A percentile compares a stretch with the other conserved stretches of the same genome.
phyloP scores from a whole-genome alignment of 2,329 filamentous ascomycete genomes.

The Botrytis sinoallii region DNA sequence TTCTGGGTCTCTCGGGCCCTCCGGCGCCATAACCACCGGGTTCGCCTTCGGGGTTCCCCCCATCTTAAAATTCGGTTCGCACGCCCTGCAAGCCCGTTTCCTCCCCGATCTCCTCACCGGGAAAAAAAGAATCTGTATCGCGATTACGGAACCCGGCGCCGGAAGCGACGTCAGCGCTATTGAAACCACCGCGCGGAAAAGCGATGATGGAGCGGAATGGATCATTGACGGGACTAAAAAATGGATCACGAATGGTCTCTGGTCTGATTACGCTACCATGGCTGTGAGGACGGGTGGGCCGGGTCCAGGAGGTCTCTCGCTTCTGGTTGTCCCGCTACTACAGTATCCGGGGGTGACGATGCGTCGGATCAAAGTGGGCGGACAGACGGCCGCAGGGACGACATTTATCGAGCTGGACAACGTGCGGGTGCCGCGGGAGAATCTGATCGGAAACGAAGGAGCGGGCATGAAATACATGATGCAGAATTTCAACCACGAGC shows the following conservation, averaged over 20 bases:
- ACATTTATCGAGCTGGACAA: background rate
- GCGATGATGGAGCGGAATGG: slow-evolving; percentile 53
- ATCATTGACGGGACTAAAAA: slow-evolving; percentile 76
- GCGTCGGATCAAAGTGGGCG: background rate
- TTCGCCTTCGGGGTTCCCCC: background rate
- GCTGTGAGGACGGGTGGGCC: slow-evolving; percentile 65
- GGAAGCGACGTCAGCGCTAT: background rate
- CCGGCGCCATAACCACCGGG: background rate
- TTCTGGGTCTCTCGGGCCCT: slow-evolving; percentile 59
- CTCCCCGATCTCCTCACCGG: background rate
- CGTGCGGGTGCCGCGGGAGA: background rate
- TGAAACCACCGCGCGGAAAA: background rate
- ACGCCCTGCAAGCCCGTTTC: background rate
- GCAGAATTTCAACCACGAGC: background rate
- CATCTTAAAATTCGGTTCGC: background rate
- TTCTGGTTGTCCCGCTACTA: background rate
- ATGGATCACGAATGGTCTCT: slow-evolving; percentile 69
- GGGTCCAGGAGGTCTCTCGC: slow-evolving; percentile 40
- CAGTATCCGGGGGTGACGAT: background rate
- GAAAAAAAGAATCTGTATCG: background rate
- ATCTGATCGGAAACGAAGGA: background rate
- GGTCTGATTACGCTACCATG: slow-evolving; percentile 63
- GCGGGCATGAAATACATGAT: background rate
- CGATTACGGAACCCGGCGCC: background rate
- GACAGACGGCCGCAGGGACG: background rate